Base-by-base conservation (phyloP, 768 basidiomycete genomes). In the Naganishia vishniacii region DNA sequence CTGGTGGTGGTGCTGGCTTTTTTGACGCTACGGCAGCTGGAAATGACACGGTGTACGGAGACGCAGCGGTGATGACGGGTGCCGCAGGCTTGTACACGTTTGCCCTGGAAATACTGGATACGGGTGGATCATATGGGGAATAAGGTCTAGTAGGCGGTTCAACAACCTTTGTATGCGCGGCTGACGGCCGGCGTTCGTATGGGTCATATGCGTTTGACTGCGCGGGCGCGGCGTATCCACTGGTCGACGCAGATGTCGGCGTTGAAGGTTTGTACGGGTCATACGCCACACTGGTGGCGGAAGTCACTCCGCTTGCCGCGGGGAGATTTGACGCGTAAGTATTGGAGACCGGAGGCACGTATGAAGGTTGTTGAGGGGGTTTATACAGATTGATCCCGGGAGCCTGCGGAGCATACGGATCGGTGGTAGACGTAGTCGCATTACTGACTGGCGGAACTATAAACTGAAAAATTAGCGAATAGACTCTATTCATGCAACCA, bases 121-220 rank as follows among this genome's bases (percentile, higher is more conserved):
- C 25, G 0, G 53, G 45, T 48, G 56, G 41, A 29, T 42, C 61
- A 41, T 62, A 62, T 18, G 61, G 61, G 25, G 46, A 41, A 41
- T 23, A 51, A 12, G 34, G 18, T 6, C 62, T 29, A 40, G 51
- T 46, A 15, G 51, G 63, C 45, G 16, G 51, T 20, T 60, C 42
- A 12, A n/a, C n/a, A n/a, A 60, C 45, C 26, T 44, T 41, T 32
- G 20, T 18, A 1, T 29, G 26, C 31, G 42, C 25, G 23, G 42
- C 29, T 29, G 42, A 7, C 11, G 23, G 2, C 23, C 18, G 32
- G n/a, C 34, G 32, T 26, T 56, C 34, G 15, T 56, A 56, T 8
- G 53, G 20, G 37, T 26, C 40, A 13, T 37, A 56, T 25, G 32
- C 34, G 23, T 16, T 41, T 25, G 32, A 26, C 53, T 37, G 53